Base-by-base conservation (phyloP, 495 filamentous ascomycete genomes). In the Cenococcum geophilum region DNA sequence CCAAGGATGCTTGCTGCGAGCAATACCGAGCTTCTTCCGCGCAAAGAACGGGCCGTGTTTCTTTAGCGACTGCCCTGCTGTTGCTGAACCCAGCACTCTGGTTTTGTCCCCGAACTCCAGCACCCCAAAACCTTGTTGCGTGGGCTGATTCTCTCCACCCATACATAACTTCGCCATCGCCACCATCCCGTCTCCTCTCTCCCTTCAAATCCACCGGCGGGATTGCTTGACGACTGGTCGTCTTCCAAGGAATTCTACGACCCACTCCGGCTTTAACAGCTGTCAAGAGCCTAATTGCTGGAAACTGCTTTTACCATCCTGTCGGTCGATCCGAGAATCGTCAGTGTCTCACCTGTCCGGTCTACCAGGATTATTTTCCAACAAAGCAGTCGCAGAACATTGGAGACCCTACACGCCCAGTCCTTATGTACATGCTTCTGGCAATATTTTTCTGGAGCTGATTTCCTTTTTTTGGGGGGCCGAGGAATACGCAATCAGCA, bases 241-340 rank as follows among this genome's bases (percentile, higher is more conserved):
- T 45, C 40, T 18, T 45, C 6, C 27, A 32, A 6, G 27, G 27
- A 32, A 32, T 6, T 6, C 27, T 6, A 32, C 27, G 27, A 6
- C 27, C 27, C 27, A 32, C 27, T 32, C 27, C 27, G 27, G 27
- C 27, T 32, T 32, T 32, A 32, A 32, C 27, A 32, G 27, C 27
- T 4, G 50, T 23, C 20, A 40, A 48, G 56, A 58, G 58, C 58
- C 53, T 58, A 43, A 49, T 58, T 53, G 51, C 58, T 23, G 48
- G 27, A 34, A 20, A 21, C 34, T 12, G 36, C 9, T 45, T 60
- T 35, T 58, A 49, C 64, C 60, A 34, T 57, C 18, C 64, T 23
- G 60, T 57, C 60, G 55, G 64, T 60, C 60, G 55, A 61, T 59
- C 59, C 63, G 59, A 47, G 55, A 55, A 60, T 63, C 64, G 64